Evolutionary conservation across 257 asterid species (phyloP).

Genomic region (Solanum rostratum): DNA sequence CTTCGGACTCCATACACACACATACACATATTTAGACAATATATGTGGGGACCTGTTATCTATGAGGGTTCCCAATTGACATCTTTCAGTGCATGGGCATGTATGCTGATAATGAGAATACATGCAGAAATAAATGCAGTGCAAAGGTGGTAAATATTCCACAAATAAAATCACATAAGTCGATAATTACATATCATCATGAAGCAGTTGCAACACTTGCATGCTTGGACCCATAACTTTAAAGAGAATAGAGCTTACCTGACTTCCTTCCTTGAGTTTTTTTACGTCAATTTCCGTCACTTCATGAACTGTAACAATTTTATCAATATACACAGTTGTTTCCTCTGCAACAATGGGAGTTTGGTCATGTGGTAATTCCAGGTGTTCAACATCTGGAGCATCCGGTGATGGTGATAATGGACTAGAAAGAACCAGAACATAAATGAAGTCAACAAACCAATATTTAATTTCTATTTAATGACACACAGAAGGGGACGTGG

Average conservation of each 20-base stretch:
- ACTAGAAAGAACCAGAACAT: conserved; percentile 8
- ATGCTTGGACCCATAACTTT: background rate
- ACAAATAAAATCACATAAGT: background rate
- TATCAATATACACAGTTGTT: conserved; percentile 60
- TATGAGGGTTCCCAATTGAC: background rate
- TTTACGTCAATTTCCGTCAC: conserved; percentile 34
- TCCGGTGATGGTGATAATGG: conserved; percentile 16
- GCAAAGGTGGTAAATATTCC: background rate
- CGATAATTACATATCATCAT: background rate
- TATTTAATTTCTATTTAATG: background rate
- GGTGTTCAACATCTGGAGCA: conserved; percentile 19
- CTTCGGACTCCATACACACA: background rate
- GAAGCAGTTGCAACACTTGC: background rate
- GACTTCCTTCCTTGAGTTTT: conserved; percentile 21
- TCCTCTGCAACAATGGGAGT: conserved; percentile 27
- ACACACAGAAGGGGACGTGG: background rate
- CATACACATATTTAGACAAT: background rate
- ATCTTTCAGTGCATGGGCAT: background rate
- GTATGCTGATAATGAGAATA: background rate
- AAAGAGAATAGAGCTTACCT: conserved; percentile 27
- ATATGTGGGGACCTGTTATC: background rate
- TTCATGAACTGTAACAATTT: conserved; percentile 57
- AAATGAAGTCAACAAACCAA: background rate
- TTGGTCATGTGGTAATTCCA: conserved; percentile 11
- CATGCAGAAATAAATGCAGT: background rate